These are phyloP conservation scores for Hyphopichia fennica DNA, from an alignment of 1,139 yeast genomes.

Conservation along the genomic window DNA sequence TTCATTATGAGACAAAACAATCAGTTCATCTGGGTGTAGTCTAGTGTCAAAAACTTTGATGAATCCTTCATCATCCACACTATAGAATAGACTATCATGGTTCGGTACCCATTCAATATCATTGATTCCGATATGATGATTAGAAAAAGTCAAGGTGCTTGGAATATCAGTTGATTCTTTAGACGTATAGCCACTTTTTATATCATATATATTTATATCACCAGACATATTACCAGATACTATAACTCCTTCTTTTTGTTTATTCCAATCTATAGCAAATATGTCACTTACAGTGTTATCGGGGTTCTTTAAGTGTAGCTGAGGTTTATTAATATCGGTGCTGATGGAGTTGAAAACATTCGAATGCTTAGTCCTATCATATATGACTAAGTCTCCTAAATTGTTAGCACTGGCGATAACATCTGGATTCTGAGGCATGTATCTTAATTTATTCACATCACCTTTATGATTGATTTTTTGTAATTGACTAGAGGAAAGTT, in stretches of 20 bases:
- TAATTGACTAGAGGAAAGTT: conserved; percentile 28
- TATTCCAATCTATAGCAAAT: conserved; percentile 49
- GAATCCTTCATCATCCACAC: conserved; percentile 57
- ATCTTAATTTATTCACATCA: conserved; percentile 42
- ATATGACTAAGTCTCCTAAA: conserved; percentile 41
- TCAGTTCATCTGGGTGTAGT: conserved; percentile 11
- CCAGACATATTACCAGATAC: conserved; percentile 41
- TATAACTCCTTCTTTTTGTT: conserved; percentile 35
- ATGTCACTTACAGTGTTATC: conserved; percentile 24
- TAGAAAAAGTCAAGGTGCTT: conserved; percentile 6
- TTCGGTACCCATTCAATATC: conserved; percentile 60
- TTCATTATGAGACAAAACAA: conserved; percentile 26
- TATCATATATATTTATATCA: conserved; percentile 33
- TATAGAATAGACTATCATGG: conserved; percentile 57
- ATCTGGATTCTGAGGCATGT: conserved; percentile 48
- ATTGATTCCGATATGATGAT: conserved; percentile 48
- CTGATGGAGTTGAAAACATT: conserved; percentile 34
- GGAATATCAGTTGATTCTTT: conserved; percentile 8
- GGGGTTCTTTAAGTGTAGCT: conserved; percentile 21
- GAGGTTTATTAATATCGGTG: conserved; percentile 30
- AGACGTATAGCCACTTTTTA: conserved; percentile 20
- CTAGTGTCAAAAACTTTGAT: conserved; percentile 54
- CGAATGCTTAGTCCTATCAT: conserved; percentile 55
- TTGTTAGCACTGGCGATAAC: conserved; percentile 44
- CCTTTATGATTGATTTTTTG: conserved; percentile 47